Base-by-base conservation (phyloP, 192 early-diverging fungal species). In the Coemansia sp. region DNA sequence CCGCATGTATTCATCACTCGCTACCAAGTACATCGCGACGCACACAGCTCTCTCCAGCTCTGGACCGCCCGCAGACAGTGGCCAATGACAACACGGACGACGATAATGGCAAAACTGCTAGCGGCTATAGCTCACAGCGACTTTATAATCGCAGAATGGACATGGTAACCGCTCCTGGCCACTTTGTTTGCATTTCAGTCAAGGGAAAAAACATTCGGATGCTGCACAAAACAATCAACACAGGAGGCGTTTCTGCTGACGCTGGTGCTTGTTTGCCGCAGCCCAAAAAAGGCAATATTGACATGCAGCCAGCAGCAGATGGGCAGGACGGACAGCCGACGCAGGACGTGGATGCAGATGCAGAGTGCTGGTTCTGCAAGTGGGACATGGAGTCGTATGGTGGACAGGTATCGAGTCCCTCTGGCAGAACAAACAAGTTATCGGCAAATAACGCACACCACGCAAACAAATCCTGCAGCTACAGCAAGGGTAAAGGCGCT, bases 361-460 rank as follows among this genome's bases (percentile, higher is more conserved):
- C 45, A 47, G 23, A 47, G 34, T 37, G 34, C 34, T 37, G 34
- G 34, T 37, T 37, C 34, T 37, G 34, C 34, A 37, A 37, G 11
- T 37, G 34, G 34, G 34, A 37, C 34, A 10, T 37, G 3, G 34
- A 37, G 11, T 37, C 34, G 3, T 37, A 37, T 37, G 34, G 34
- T 37, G 34, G 3, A 6, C 34, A 37, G 34, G 7, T 37, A 5
- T 2, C 34, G 7, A 37, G 34, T 37, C 34, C 34, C 34, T 37
- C 34, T 6, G 34, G 34, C 2, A 37, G 34, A 37, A 37, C 34
- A 37, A 37, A 3, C 46, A 4, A 4, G 11, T 25, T 3, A 27
- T 27, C 47, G 47, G 47, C 47, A 49, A 49, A 49, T 49, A 49
- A 49, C 47, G 47, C 18, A 49, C 47, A 27, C 23, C 47, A 27